Evolutionary conservation across 2,329 filamentous ascomycete genomes (phyloP), one percentile per base, ranked within the genome.

Genomic region (Calonectria pseudoreteaudii): DNA sequence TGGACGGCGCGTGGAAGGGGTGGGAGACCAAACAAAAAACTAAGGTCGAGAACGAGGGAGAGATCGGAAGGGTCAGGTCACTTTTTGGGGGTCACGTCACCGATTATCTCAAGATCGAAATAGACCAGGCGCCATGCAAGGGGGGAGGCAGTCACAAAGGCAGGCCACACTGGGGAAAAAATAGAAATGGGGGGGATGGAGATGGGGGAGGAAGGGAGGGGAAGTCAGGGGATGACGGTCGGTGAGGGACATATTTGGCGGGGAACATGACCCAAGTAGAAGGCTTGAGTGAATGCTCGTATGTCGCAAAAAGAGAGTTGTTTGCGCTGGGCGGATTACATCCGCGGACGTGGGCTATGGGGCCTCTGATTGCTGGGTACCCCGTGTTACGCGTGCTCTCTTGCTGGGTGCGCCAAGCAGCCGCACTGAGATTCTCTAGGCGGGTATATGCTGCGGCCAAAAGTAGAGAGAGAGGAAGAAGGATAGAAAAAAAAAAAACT

Each of bases 231-330:
- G 62, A 60, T 23, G 62, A 71, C 52, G 62, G 50, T 36, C 60
- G 60, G 69, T 66, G 69, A 71, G 69, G 50, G 60, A 66, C 69
- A 67, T 71, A 66, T 65, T 60, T 60, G 69, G 69, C 56, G 68
- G 68, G 64, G 68, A 50, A 50, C 44, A 50, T 31, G 28, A 41
- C 44, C 49, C 34, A 58, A 53, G 34, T 49, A 30, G 30, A 34
- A 36, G 62, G 30, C 38, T 49, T 7, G 50, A 31, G 41, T 67
- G 62, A 66, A 66, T 50, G 69, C 50, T 66, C 41, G 66, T 41
- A 49, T 58, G 41, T 60, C 34, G 31, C 56, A 38, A 38, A 60
- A 60, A 50, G 26, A 49, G 50, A 60, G 18, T 62, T 53, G 53
- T 58, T n/a, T 49, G 66, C 30, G 26, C 52, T 68, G 66, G 49